phyloP scores from a whole-genome alignment of 176 grass and related monocot genomes.

The Juncus effusus region DNA sequence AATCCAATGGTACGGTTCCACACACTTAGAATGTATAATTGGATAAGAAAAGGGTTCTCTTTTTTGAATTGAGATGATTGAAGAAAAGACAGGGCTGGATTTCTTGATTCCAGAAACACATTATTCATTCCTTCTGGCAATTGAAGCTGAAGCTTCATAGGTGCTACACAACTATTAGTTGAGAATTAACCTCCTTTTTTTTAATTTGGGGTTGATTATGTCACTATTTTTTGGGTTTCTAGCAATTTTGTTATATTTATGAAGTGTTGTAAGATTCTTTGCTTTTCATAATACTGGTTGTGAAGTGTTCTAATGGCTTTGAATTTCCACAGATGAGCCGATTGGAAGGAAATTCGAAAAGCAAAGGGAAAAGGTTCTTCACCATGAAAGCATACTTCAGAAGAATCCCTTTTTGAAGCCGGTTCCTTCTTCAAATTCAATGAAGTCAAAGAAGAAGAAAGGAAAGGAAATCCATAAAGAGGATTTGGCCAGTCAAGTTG shows the following conservation, averaged over 20 bases:
- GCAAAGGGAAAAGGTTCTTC: constrained; percentile 71
- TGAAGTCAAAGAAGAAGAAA: constrained; percentile 54
- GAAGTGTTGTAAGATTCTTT: neutral
- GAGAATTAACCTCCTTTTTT: neutral
- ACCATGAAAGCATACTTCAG: constrained; percentile 64
- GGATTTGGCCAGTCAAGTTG: constrained; percentile 10
- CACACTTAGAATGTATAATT: neutral
- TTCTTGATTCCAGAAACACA: neutral
- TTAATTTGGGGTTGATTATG: neutral
- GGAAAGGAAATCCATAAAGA: constrained; percentile 29
- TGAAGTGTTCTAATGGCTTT: neutral
- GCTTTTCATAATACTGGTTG: neutral
- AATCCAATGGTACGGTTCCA: constrained; percentile 24
- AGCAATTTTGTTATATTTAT: neutral
- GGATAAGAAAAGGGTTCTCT: neutral
- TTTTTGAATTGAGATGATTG: no score
- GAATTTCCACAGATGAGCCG: constrained; percentile 42
- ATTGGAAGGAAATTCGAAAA: constrained; percentile 77
- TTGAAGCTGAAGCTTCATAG: no score
- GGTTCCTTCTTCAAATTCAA: constrained; percentile 60
- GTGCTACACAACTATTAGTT: no score
- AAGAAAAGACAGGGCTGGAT: neutral
- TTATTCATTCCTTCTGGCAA: no score
- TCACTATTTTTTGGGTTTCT: no score
- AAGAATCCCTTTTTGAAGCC: constrained; percentile 62